Evolutionary conservation across 805 yeast species (phyloP), one percentile per base, ranked within the genome.

Genomic region (Teunomyces tritomae): DNA sequence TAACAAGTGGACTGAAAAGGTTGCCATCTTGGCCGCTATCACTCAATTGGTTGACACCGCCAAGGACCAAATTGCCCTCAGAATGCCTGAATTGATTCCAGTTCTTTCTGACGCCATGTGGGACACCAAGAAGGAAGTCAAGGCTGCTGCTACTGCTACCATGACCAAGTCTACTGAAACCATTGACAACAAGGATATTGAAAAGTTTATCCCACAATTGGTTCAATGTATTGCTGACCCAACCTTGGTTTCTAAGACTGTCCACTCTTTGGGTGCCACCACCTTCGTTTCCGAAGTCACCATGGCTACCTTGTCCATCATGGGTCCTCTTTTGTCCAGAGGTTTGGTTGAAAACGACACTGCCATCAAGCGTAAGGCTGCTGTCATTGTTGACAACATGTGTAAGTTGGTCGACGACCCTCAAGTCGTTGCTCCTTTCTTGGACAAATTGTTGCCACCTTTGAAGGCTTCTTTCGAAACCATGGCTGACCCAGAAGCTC

Each of bases 331-430:
- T 71, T 84, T 94, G 74, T 84, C 96, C 63, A 92, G 99, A 87
- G 99, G 99, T 92, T 84, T 94, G 73, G 95, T 96, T 69, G 99
- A 94, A 83, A 94, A 99, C 84, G 99, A 94, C 70, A 94, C 99
- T 62, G 82, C 97, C 64, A 94, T 94, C 83, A 94, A 94, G 88
- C 91, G 99, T 84, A 94, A 94, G 83, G 87, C 98, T 69, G 99
- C 99, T 63, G 99, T 94, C 73, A 94, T 94, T 77, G 87, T 92
- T 68, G 99, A 94, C 77, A 94, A 94, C 96, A 94, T 94, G 99
- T 94, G 99, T 88, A 94, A 94, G 80, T 89, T 94, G 77, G 99
- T 94, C 80, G 99, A 94, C 73, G 99, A 94, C 74, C 99, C 99
- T 64, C 98, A 94, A 81, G 95, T 94, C 71, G 96, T 94, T 78